Base-by-base conservation (phyloP, 345 rosid genomes). In the Alliaria petiolata region DNA sequence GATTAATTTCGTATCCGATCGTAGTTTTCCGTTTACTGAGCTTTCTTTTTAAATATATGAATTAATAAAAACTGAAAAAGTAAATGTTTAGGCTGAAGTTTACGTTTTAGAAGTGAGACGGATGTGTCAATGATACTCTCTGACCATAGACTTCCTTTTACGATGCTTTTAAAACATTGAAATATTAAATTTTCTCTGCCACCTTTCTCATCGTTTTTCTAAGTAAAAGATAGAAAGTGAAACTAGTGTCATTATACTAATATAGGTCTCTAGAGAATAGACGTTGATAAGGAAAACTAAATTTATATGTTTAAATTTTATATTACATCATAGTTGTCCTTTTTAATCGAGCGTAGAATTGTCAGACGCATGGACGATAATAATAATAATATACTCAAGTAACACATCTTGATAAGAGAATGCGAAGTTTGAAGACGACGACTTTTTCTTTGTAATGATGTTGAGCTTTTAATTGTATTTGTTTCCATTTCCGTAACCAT, bases 351-450 rank as follows among this genome's bases (percentile, higher is more conserved):
- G 19, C 36, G 25, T 61, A 42, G 12, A 8, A 12, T 36, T 47
- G 67, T 74, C 72, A 74, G 72, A 46, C 67, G 78, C 78, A 67
- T 74, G 78, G 45, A 58, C 19, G 33, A 46, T 36, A n/a, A 65
- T 20, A 14, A 1, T 36, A 5, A 14, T 7, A 17, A 15, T 15
- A 44, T 28, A 15, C 49, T 17, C 22, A 36, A 57, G 44, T 13
- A 72, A n/a, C n/a, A 64, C 45, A 13, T 36, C 33, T 34, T 26
- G 13, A 36, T 13, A 46, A 31, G 33, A 45, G 49, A 35, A 55
- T 35, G 62, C 40, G 40, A n/a, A 55, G 17, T 55, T 12, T 34
- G 70, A 53, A 53, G n/a, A n/a, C n/a, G 17, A 45, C 38, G 76
- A 71, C 63, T 22, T 52, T 34, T 53, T 51, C 26, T 52, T 33